Evolutionary conservation across 768 basidiomycete species (phyloP), one percentile per base, ranked within the genome.

Genomic region (Crassisporium funariophilum): DNA sequence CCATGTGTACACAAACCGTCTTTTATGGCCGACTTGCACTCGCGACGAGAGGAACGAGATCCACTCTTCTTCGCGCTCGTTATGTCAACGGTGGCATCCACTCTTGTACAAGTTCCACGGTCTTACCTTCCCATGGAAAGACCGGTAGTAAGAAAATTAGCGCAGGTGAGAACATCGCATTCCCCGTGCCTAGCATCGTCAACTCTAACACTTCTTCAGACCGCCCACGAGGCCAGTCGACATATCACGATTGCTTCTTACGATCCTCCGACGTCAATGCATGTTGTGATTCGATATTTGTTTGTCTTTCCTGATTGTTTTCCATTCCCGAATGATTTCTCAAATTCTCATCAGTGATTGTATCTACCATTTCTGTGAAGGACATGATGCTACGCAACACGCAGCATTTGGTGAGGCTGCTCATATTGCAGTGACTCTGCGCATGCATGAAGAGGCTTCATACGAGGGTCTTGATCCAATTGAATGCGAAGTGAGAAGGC

Each of bases 1-100:
- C 93, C 93, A 4, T 92, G 89, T 64, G 71, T 97, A 35, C 94
- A 97, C 70, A 88, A 88, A 60, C 91, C 91, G 20, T 89, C 88
- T 1, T 94, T 94, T 64, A 86, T 92, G 82, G 86, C 88, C n/a
- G 93, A 93, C 68, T 73, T 97, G 22, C 82, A 86, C 52, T 73
- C 82, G 0, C 81, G 80, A 34, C 69, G 90, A 47, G 93, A 95
- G 68, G 91, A 94, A 60, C 79, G 82, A 15, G 89, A 95, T 57
- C 91, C 91, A 20, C 79, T 95, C 29, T 95, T 94, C 73, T 94
- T 91, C 58, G 86, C 91, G 4, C 70, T 95, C 21, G 88, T 97
- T 53, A 88, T 94, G 84, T 88, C 86, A 11, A 90, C 90, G 8
- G 81, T 94, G 13, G 89, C 91, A 3, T 86, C 85, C 12, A 95